Percentiles rank a stretch among this genome's conserved stretches.
These are phyloP conservation scores for Cladophialophora carrionii DNA, from an alignment of 2,329 filamentous ascomycete genomes.

Conservation along the genomic window DNA sequence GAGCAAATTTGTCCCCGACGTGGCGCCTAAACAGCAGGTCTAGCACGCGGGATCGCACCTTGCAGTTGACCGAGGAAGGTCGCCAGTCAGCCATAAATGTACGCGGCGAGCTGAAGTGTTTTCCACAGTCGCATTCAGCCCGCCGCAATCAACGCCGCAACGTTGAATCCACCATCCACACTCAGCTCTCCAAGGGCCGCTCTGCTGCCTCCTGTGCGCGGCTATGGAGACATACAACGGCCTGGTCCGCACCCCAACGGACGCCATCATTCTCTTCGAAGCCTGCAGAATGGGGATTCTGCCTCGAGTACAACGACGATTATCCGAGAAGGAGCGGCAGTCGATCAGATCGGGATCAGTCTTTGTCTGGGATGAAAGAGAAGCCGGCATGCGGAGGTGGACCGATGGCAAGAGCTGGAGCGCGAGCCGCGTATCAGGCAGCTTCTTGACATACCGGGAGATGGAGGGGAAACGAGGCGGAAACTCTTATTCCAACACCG, in stretches of 20 bases:
- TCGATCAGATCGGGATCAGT: constrained; percentile 95
- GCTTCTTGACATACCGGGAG: constrained; percentile 94
- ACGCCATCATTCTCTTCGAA: constrained; percentile 98
- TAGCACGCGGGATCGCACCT: background rate
- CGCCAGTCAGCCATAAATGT: background rate
- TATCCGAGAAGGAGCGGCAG: constrained; percentile 96
- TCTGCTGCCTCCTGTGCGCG: background rate
- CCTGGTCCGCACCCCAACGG: constrained; percentile 89
- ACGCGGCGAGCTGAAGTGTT: constrained; percentile 29
- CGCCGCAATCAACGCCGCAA: constrained; percentile 22
- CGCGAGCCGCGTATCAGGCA: constrained; percentile 93
- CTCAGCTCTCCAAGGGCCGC: background rate
- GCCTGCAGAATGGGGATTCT: constrained; percentile 87
- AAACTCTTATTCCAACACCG: constrained; percentile 63
- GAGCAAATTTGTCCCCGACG: background rate
- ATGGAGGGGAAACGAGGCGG: constrained; percentile 98
- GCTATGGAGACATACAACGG: constrained; percentile 96
- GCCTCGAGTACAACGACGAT: constrained; percentile 84
- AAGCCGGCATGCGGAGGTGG: constrained; percentile 98
- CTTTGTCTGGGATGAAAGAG: constrained; percentile 99
- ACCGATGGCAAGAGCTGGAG: constrained; percentile 99
- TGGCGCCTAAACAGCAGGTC: background rate
- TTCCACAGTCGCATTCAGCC: constrained; percentile 19
- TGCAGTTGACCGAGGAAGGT: constrained; percentile 1
- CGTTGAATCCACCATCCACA: background rate